A percentile compares a stretch with the other conserved stretches of the same genome.
These are phyloP conservation scores for Melampsora abietis-canadensis DNA, from an alignment of 1,284 basidiomycete genomes.

Conservation along the genomic window DNA sequence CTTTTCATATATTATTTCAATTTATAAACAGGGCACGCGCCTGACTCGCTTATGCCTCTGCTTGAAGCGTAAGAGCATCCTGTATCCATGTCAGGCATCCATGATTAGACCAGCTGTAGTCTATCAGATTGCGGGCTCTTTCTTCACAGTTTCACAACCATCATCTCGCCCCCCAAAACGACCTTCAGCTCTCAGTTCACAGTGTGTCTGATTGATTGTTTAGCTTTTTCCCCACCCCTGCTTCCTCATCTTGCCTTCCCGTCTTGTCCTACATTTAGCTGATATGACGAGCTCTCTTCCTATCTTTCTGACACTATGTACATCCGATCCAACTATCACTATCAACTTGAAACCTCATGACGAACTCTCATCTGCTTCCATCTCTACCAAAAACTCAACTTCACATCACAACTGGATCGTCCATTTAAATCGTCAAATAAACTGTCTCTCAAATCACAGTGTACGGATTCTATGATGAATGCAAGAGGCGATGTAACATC, in stretches of 20 bases:
- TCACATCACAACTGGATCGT: conserved; percentile 48
- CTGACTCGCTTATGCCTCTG: no score
- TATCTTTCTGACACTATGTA: not conserved
- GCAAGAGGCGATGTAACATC: conserved; percentile 98
- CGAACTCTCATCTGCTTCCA: conserved; percentile 20
- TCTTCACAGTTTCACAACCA: no score
- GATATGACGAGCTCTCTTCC: no score
- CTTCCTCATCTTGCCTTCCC: no score
- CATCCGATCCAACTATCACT: not conserved
- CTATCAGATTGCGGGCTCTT: no score
- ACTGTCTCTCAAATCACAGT: conserved; percentile 59
- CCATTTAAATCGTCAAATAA: conserved; percentile 32
- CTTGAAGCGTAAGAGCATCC: no score
- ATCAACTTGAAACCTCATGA: not conserved
- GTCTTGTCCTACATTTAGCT: no score
- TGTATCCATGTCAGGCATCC: not conserved
- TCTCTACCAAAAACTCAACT: conserved; percentile 29
- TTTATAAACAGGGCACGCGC: no score
- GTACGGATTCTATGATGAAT: conserved; percentile 99
- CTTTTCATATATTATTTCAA: not conserved
- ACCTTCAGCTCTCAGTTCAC: not conserved
- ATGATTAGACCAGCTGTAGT: not conserved
- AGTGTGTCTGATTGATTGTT: not conserved
- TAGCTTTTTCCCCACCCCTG: not conserved
- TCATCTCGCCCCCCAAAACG: no score